Base-by-base conservation (phyloP, 2,329 filamentous ascomycete species). In the Dactylellina cionopaga region DNA sequence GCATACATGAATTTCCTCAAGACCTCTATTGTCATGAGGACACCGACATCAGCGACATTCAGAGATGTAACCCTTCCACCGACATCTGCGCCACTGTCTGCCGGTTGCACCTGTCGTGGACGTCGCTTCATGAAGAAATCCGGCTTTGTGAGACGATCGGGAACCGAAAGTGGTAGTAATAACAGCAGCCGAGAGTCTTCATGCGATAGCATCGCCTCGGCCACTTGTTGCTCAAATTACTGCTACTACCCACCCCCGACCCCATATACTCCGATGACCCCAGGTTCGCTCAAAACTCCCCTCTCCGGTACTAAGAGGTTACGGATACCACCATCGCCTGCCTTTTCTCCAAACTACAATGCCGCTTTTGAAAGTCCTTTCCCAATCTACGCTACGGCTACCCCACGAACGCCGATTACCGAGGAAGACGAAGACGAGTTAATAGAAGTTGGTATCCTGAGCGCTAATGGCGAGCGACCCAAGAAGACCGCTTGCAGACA, bases 1-100 rank as follows among this genome's bases (percentile, higher is more conserved):
- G 93, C 94, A 66, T 98, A 98, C 80, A 90, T 92, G 76, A 92
- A 98, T 78, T 98, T 97, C 79, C 88, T 98, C 74, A 94, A 92
- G 82, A 88, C 89, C 71, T 88, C 96, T 81, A 89, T 89, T 15
- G 84, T 92, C 68, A 87, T 88, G 78, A 92, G 89, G 74, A 90
- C 91, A 6, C 82, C 86, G 47, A 84, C 86, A 49, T 85, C 88
- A 39, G 82, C 74, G 41, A 49, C 76, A 44, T 54, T 83, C 54
- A 82, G 83, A 68, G 84, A 84, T 76, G 85, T 86, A 74, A 79
- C 80, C 22, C 66, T 64, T 35, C 66, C 58, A 39, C 83, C 84
- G 76, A 79, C 80, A 74, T 84, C 84, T 76, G 82, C 77, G 25
- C 78, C 79, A 24, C 74, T 76, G 33, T 74, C 75, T 22, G 75